Evolutionary conservation across 805 yeast species (phyloP), one percentile per base, ranked within the genome.

Genomic region (Komagataella phaffii): DNA sequence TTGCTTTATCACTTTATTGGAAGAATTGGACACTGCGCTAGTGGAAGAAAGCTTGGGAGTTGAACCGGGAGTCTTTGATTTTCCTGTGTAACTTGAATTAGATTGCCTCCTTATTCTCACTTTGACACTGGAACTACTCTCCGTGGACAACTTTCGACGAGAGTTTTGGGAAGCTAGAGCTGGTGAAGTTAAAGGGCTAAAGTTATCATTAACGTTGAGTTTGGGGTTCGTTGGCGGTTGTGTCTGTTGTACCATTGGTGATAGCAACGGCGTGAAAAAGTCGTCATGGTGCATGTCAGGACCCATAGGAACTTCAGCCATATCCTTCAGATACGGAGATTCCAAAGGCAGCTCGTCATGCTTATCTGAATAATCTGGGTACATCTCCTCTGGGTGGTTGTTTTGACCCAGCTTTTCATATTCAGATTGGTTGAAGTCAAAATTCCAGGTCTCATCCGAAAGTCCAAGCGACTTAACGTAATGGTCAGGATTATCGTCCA

Each of bases 241-340:
- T 55, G 18, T 75, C 88, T 58, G 88, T 2, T 88, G 79, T 14
- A 80, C 84, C 7, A 85, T 82, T 0, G 95, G 95, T 2, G 90
- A 83, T 1, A 83, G 77, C 54, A 85, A 70, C 0, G 95, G 93
- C 1, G 93, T 85, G 64, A 83, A 85, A 4, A 77, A 77, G 49
- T 77, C 78, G 12, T 44, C 46, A 44, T 44, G 46, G n/a, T 44
- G 46, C 46, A 19, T 44, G n/a, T 17, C 19, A 8, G 40, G 40
- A 8, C 40, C 40, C 40, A 30, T 30, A 44, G 19, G 46, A 14
- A 44, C 46, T 10, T 44, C 46, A 17, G 46, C 46, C 40, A 30
- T 30, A 6, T 30, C 40, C 10, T 17, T 44, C n/a, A 44, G 17
- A 19, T 44, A 44, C 17, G 46, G 46, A 17, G 46, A 44, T 44